Percentiles rank a stretch among this genome's conserved stretches.
These are phyloP conservation scores for Conidiobolus incongruus DNA, from an alignment of 371 early-diverging fungal species.

Conservation along the genomic window DNA sequence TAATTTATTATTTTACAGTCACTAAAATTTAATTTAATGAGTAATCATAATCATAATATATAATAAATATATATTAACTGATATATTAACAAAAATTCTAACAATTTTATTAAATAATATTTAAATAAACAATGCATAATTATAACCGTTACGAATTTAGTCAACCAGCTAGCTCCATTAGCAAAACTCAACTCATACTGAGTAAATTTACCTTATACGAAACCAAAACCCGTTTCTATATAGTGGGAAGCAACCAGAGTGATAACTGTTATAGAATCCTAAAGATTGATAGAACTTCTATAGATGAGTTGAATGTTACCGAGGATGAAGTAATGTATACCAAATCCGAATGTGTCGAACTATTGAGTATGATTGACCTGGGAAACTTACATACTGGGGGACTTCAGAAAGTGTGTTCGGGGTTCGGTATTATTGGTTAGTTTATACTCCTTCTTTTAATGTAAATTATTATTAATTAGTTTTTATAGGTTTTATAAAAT, in stretches of 20 bases:
- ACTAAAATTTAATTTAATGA: too few species aligned
- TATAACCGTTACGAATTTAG: too few species aligned
- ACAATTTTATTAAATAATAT: too few species aligned
- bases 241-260: conserved; percentile 61
- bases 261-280: conserved; percentile 54
- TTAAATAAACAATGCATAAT: too few species aligned
- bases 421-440: conserved; percentile 42
- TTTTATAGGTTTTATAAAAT: conserved; percentile 59
- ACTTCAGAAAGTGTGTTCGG: conserved; percentile 32
- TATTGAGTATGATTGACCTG: conserved; percentile 56
- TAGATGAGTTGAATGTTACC: conserved; percentile 25
- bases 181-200: conserved; percentile 15
- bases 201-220: conserved; percentile 58
- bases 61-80: too few species aligned
- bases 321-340: conserved; percentile 48
- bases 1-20: too few species aligned
- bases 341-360: conserved; percentile 38
- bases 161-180: too few species aligned
- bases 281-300: conserved; percentile 62
- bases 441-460: neutral
- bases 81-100: too few species aligned
- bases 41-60: too few species aligned
- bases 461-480: conserved; percentile 9
- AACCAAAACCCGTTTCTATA: conserved; percentile 54
- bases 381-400: conserved; percentile 62